phyloP scores from a whole-genome alignment of 768 basidiomycete species.

The Naganishia randhawae region DNA sequence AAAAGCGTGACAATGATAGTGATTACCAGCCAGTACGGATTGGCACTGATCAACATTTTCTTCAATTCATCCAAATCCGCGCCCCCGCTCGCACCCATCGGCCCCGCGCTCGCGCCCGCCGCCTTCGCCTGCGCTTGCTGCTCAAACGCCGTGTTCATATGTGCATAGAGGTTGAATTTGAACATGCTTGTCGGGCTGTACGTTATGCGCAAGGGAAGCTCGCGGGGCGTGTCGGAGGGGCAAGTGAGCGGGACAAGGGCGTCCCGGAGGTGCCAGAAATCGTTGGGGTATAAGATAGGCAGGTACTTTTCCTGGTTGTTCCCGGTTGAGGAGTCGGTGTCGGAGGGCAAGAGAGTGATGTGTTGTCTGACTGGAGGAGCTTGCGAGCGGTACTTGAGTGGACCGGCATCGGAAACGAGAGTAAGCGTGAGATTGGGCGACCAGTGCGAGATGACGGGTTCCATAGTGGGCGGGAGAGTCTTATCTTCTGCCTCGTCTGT shows the following conservation, averaged over 20 bases:
- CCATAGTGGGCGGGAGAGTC: conserved; percentile 47
- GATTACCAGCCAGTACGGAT: conserved; percentile 75
- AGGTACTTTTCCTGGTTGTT: conserved; percentile 57
- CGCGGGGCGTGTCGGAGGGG: conserved; percentile 61
- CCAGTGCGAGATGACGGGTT: conserved; percentile 76
- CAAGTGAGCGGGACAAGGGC: conserved; percentile 79
- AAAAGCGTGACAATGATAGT: conserved; percentile 80
- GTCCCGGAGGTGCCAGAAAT: conserved; percentile 79
- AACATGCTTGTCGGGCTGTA: conserved; percentile 71
- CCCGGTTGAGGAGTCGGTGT: conserved; percentile 34
- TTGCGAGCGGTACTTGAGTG: conserved; percentile 34
- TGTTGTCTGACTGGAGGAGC: conserved; percentile 54
- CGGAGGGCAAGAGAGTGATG: conserved; percentile 59
- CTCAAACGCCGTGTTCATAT: conserved; percentile 79
- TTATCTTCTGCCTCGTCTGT: conserved; percentile 48
- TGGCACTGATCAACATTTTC: conserved; percentile 69
- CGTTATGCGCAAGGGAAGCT: conserved; percentile 71
- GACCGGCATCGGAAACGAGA: conserved; percentile 67
- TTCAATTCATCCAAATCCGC: conserved; percentile 91
- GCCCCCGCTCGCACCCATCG: conserved; percentile 56
- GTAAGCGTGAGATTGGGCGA: conserved; percentile 80
- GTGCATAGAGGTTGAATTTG: conserved; percentile 73
- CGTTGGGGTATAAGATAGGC: conserved; percentile 86
- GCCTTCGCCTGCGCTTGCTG: conserved; percentile 70
- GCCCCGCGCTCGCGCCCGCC: conserved; percentile 31